phyloP scores from a whole-genome alignment of 768 basidiomycete species.

The Pisolithus tinctorius region DNA sequence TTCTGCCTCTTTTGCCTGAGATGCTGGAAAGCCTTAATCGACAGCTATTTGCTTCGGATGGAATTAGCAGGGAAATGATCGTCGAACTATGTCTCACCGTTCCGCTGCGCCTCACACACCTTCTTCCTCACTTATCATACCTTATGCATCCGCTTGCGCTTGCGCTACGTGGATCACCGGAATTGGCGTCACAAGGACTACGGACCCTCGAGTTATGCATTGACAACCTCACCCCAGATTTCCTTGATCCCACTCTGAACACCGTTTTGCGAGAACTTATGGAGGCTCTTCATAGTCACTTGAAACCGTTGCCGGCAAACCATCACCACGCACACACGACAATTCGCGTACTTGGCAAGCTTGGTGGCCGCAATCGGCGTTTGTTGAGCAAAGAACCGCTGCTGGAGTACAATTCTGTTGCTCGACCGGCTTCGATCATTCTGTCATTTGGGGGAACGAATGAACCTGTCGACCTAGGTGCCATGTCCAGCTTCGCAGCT shows the following conservation, averaged over 20 bases:
- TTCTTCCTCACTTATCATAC: conserved; percentile 90
- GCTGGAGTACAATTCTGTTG: conserved; percentile 63
- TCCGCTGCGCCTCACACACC: conserved; percentile 89
- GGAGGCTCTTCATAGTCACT: conserved; percentile 86
- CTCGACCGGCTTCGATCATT: conserved; percentile 61
- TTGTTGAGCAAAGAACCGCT: conserved; percentile 75
- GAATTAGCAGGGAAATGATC: conserved; percentile 83
- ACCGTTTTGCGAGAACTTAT: conserved; percentile 90
- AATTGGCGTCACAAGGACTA: conserved; percentile 91
- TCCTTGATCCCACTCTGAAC: conserved; percentile 91
- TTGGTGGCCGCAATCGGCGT: conserved; percentile 90
- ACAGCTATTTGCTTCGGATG: conserved; percentile 80
- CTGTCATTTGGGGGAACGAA: conserved; percentile 68
- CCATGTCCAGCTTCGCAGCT: conserved; percentile 59
- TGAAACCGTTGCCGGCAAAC: conserved; percentile 84
- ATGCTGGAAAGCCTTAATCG: conserved; percentile 94
- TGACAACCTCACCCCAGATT: conserved; percentile 96
- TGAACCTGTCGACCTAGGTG: conserved; percentile 59
- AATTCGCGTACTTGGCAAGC: conserved; percentile 91
- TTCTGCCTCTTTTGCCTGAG: conserved; percentile 90
- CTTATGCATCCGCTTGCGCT: conserved; percentile 95
- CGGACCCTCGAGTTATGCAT: conserved; percentile 98
- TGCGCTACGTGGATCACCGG: conserved; percentile 79
- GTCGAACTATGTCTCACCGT: conserved; percentile 97
- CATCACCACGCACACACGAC: conserved; percentile 92